Conservation (phyloP, 2,329 filamentous ascomycete species). For the Pestalotiopsis sp. region DNA sequence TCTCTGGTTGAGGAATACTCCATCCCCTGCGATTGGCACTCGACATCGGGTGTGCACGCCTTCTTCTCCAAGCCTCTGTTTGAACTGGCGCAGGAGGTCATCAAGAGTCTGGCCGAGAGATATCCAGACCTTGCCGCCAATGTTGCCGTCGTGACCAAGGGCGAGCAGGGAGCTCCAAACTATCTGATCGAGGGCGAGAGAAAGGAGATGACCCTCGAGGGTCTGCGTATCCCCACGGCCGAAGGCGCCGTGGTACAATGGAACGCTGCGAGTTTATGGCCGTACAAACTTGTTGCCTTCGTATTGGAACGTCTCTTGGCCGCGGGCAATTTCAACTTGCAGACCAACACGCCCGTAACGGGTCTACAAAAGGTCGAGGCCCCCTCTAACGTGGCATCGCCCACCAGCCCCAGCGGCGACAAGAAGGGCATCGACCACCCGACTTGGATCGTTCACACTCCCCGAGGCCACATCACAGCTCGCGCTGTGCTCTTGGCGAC, state of each 20-base stretch:
- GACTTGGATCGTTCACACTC: slow-evolving; percentile 67
- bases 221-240: slow-evolving; percentile 58
- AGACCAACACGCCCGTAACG: slow-evolving; percentile 71
- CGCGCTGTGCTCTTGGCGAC: slow-evolving; percentile 74
- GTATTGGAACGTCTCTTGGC: slow-evolving; percentile 63
- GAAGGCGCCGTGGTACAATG: slow-evolving; percentile 66
- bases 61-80: slow-evolving; percentile 62
- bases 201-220: slow-evolving; percentile 42
- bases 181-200: slow-evolving; percentile 27
- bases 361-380: slow-evolving; percentile 40
- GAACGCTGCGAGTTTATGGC: slow-evolving; percentile 73
- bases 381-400: slow-evolving; percentile 17
- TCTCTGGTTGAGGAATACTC: slow-evolving; percentile 56
- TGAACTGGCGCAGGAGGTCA: slow-evolving; percentile 49
- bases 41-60: slow-evolving; percentile 64
- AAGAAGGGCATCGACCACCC: slow-evolving; percentile 16
- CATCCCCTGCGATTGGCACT: slow-evolving; percentile 72
- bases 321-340: slow-evolving; percentile 64
- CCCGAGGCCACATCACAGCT: slow-evolving; percentile 67
- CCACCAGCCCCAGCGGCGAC: slow-evolving; percentile 12
- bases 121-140: slow-evolving; percentile 60
- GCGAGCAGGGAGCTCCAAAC: slow-evolving; percentile 23
- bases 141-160: slow-evolving; percentile 42
- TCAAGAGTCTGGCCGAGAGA: slow-evolving; percentile 49
- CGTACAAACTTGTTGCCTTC: slow-evolving; percentile 80